Base-by-base conservation (phyloP, 352 stramenopile species). In the Peronospora farinosa region DNA sequence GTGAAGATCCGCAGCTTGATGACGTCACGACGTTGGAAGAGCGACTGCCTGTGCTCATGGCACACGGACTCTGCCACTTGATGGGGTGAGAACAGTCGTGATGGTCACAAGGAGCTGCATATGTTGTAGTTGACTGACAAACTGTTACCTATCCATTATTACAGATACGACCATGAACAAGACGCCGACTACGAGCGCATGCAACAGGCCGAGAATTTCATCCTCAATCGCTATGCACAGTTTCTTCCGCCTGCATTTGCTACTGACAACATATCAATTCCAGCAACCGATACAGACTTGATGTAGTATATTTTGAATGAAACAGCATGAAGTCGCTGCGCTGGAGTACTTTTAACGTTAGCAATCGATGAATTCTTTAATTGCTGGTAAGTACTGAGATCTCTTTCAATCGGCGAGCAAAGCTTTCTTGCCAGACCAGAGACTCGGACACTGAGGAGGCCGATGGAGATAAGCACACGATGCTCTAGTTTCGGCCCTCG, bases 51-150 rank as follows among this genome's bases (percentile, higher is more conserved):
- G 69, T 91, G 51, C 60, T 93, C 13, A 51, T 91, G 44, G 79
- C 79, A 17, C 82, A 93, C 52, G 80, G 82, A 37, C 56, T 93
- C 21, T 91, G 79, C 53, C 82, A 93, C 54, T 70, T 93, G 42
- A 67, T 93, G 60, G 82, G 82, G 78, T 92, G 46, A 47, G 59
- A 36, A 38, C 17, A 23, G 17, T 30, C 9, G 15, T 15, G 5
- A 42, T 13, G 6, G 11, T 12, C 17, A 42, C 6, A 17, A 28
- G 6, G 16, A 21, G 19, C 19, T 21, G 15, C 17, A 31, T 0
- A 23, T 43, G 16, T 23, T 59, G 5, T 5, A 49, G 5, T 43
- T 36, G 23, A 54, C 36, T 63, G 15, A 60, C 16, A 27, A 48
- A 42, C 46, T 50, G 28, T 41, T 17, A 16, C 17, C 2, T 19